Evolutionary conservation across 305 asterid species (phyloP).

Genomic region (Coffea humblotiana): DNA sequence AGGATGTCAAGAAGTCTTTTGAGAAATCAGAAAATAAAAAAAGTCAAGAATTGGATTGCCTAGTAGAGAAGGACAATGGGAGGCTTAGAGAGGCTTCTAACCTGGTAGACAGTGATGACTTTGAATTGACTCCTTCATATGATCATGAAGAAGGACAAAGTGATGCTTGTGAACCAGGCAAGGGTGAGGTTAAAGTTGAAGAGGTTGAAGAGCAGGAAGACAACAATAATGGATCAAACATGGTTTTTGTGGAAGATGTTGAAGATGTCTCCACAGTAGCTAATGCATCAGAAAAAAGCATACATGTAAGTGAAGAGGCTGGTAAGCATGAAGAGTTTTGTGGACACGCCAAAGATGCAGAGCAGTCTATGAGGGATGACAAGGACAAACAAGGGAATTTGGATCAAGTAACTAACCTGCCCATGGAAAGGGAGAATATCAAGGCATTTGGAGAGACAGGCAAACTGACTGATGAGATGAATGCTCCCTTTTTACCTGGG

Average conservation of each 20-base stretch:
- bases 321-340: slow-evolving; percentile 34
- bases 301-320: slow-evolving; percentile 30
- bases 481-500: slow-evolving; percentile 25
- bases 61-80: slow-evolving; percentile 30
- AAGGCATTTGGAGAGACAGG: slow-evolving; percentile 33
- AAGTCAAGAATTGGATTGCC: slow-evolving; percentile 23
- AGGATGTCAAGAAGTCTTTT: slow-evolving; percentile 29
- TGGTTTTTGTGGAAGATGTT: slow-evolving; percentile 18
- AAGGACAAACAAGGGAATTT: slow-evolving; percentile 22
- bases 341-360: slow-evolving; percentile 34
- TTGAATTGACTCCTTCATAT: slow-evolving; percentile 22
- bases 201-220: slow-evolving; percentile 32
- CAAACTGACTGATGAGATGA: slow-evolving; percentile 20
- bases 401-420: slow-evolving; percentile 12
- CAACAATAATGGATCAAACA: slow-evolving; percentile 11
- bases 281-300: slow-evolving; percentile 28
- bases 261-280: slow-evolving; percentile 27
- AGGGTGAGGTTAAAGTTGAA: slow-evolving; percentile 22
- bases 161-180: slow-evolving; percentile 22
- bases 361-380: slow-evolving; percentile 35
- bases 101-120: slow-evolving; percentile 33
- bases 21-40: slow-evolving; percentile 31
- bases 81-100: slow-evolving; percentile 29
- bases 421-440: slow-evolving; percentile 32
- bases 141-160: slow-evolving; percentile 33